These are phyloP conservation scores for Mycena indigotica DNA, from an alignment of 768 basidiomycete genomes.

Conservation along the genomic window DNA sequence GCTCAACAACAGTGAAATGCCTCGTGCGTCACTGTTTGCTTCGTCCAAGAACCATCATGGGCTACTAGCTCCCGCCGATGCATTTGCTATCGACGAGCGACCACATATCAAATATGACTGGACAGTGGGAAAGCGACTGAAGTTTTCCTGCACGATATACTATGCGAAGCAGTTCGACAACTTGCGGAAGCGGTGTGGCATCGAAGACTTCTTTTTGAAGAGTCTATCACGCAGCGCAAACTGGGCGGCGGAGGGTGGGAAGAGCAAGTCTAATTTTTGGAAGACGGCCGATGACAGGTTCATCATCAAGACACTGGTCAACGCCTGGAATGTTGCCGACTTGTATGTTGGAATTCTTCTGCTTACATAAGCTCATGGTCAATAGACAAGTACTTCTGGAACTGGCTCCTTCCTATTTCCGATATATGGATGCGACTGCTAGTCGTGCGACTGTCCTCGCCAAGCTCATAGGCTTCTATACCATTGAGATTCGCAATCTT, in stretches of 20 bases:
- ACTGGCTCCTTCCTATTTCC: slow-evolving; percentile 76
- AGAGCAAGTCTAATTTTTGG: slow-evolving; percentile 82
- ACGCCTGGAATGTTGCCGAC: slow-evolving; percentile 87
- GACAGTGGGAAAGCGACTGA: slow-evolving; percentile 72
- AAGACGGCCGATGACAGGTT: slow-evolving; percentile 77
- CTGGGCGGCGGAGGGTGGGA: slow-evolving; percentile 80
- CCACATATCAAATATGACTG: slow-evolving; percentile 86
- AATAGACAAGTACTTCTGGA: slow-evolving; percentile 76
- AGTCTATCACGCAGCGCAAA: slow-evolving; percentile 61
- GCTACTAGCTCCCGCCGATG: slow-evolving; percentile 44
- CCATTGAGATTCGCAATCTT: slow-evolving; percentile 73
- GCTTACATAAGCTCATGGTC: background rate
- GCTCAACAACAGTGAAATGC: slow-evolving; percentile 39
- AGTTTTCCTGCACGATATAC: slow-evolving; percentile 81
- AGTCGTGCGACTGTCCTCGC: slow-evolving; percentile 69
- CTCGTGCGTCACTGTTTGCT: slow-evolving; percentile 38
- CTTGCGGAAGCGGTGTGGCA: slow-evolving; percentile 64
- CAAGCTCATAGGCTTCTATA: slow-evolving; percentile 82
- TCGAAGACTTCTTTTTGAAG: slow-evolving; percentile 60
- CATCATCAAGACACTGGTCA: slow-evolving; percentile 84
- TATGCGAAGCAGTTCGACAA: slow-evolving; percentile 80
- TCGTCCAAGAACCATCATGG: slow-evolving; percentile 50
- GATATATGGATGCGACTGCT: slow-evolving; percentile 71
- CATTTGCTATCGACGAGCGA: slow-evolving; percentile 58
- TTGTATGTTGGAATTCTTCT: slow-evolving; percentile 49